Percentiles rank a stretch among this genome's conserved stretches.
These are phyloP conservation scores for Cordyceps cicadae DNA, from an alignment of 2,329 filamentous ascomycete genomes.

Conservation along the genomic window DNA sequence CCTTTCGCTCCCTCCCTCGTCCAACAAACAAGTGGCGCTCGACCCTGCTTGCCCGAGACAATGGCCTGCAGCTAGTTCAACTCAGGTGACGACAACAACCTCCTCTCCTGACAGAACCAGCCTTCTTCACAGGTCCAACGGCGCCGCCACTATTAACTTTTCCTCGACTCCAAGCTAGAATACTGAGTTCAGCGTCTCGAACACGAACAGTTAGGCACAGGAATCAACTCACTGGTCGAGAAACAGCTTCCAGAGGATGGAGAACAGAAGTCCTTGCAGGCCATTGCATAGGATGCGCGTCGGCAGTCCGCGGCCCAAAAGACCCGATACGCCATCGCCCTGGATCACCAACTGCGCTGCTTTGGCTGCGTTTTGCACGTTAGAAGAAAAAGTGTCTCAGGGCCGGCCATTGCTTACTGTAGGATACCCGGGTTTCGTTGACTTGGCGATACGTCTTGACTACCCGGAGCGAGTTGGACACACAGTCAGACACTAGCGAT, in stretches of 20 bases:
- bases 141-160: background rate
- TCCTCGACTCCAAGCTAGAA: background rate
- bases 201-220: background rate
- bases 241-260: constrained; percentile 41
- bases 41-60: background rate
- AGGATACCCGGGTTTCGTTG: constrained; percentile 39
- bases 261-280: constrained; percentile 38
- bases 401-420: constrained; percentile 24
- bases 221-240: constrained; percentile 34
- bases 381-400: background rate
- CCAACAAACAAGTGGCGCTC: no score
- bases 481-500: constrained; percentile 30
- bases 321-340: constrained; percentile 33
- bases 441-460: constrained; percentile 43
- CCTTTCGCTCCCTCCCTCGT: background rate
- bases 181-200: background rate
- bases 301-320: constrained; percentile 37
- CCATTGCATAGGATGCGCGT: constrained; percentile 42
- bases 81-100: background rate
- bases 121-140: background rate
- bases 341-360: constrained; percentile 32
- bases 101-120: background rate
- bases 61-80: background rate
- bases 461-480: constrained; percentile 39
- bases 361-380: constrained; percentile 24